Conservation (phyloP, 1,284 basidiomycete genomes). For the Apiotrichum sp. region DNA sequence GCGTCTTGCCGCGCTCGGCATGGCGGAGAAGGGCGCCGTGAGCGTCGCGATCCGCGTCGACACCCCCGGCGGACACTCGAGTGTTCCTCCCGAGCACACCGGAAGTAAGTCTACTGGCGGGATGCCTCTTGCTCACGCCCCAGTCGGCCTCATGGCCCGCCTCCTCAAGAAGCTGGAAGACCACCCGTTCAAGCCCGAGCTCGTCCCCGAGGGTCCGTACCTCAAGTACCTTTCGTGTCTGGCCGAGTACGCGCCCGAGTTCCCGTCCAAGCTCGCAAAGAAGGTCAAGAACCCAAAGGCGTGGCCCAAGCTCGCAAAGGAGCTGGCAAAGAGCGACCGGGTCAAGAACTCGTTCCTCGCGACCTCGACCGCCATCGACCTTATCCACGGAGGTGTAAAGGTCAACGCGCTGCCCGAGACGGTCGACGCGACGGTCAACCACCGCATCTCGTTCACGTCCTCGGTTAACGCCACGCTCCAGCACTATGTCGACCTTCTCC, state of each 20-base stretch:
- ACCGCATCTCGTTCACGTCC: constrained; percentile 49
- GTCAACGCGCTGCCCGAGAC: constrained; percentile 47
- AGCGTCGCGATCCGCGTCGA: constrained; percentile 42
- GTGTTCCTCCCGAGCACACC: constrained; percentile 45
- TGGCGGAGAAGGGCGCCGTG: constrained; percentile 51
- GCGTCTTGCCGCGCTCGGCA: constrained; percentile 45
- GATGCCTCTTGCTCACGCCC: background rate
- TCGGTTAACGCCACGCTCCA: constrained; percentile 45
- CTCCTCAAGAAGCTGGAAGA: constrained; percentile 41
- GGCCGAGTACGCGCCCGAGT: constrained; percentile 47
- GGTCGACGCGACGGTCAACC: constrained; percentile 45
- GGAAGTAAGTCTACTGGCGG: constrained; percentile 43
- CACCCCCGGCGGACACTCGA: constrained; percentile 44
- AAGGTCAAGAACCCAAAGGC: constrained; percentile 38
- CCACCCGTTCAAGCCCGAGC: constrained; percentile 38
- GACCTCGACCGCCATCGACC: constrained; percentile 43
- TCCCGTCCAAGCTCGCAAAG: constrained; percentile 37
- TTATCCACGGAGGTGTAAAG: constrained; percentile 46
- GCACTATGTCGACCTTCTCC: constrained; percentile 43
- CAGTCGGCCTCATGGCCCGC: constrained; percentile 46
- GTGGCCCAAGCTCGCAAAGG: constrained; percentile 46
- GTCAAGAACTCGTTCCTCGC: constrained; percentile 41
- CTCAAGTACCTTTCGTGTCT: constrained; percentile 50
- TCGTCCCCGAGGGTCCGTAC: constrained; percentile 44
- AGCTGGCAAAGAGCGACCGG: constrained; percentile 32